Conservation (phyloP, 352 stramenopile genomes). For the Lagenidium giganteum region DNA sequence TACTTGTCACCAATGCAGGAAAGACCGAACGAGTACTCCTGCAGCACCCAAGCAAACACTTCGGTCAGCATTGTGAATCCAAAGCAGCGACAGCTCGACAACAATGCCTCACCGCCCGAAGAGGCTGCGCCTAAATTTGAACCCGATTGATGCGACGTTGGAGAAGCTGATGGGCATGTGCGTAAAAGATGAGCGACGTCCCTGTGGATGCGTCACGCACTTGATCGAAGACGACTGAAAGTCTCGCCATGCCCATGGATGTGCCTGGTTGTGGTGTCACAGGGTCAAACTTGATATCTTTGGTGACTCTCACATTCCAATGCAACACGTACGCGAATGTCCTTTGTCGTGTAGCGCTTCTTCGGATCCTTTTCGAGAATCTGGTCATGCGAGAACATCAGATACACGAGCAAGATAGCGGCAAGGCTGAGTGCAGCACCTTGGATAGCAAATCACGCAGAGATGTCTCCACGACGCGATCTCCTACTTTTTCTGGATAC, state of each 20-base stretch:
- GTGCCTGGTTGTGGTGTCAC: conserved; percentile 23
- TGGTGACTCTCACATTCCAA: no score
- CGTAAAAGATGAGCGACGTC: conserved; percentile 28
- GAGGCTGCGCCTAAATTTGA: conserved; percentile 48
- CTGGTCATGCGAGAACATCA: no score
- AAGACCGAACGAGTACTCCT: no score
- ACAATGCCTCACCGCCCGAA: conserved; percentile 52
- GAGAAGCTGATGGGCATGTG: conserved; percentile 32
- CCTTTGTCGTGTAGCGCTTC: conserved; percentile 48
- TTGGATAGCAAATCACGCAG: conserved; percentile 39
- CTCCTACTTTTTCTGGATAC: conserved; percentile 38
- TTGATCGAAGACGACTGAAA: conserved; percentile 68
- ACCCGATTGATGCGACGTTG: conserved; percentile 40
- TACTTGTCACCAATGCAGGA: no score
- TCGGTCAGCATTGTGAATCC: no score
- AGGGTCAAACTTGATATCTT: not conserved
- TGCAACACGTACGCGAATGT: conserved; percentile 57
- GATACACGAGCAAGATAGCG: no score
- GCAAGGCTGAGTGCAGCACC: not conserved
- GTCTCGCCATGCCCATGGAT: conserved; percentile 69
- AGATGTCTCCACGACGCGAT: conserved; percentile 40
- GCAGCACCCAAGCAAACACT: no score
- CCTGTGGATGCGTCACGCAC: conserved; percentile 53
- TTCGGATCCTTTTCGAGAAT: conserved; percentile 72
- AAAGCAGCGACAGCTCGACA: no score